Evolutionary conservation across 2,329 filamentous ascomycete species (phyloP).

Genomic region (Pseudogymnoascus sp.): DNA sequence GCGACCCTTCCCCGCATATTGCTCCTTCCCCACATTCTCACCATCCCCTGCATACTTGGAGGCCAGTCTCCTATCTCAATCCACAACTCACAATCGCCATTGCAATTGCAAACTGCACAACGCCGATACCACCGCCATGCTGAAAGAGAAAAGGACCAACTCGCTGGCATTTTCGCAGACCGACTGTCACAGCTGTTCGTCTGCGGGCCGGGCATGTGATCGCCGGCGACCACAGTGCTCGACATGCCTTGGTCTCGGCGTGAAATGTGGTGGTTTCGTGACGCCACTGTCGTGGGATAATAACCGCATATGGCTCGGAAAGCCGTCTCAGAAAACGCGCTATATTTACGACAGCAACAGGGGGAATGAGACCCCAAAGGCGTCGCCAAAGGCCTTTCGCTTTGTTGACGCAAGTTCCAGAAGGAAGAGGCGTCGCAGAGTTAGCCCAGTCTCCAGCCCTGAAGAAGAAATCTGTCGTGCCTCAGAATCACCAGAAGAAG

Average conservation of each 20-base stretch:
- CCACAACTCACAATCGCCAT: not conserved
- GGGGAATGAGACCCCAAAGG: not conserved
- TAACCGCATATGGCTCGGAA: conserved; percentile 8
- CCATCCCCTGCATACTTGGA: not conserved
- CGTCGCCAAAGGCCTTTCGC: not conserved
- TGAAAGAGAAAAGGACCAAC: conserved; percentile 26
- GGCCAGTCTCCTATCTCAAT: not conserved
- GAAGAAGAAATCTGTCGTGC: not conserved
- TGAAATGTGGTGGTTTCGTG: conserved; percentile 15
- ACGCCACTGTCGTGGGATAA: conserved; percentile 15
- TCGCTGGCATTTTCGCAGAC: conserved; percentile 20
- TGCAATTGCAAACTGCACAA: not conserved
- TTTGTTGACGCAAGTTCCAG: not conserved
- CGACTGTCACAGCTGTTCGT: conserved; percentile 23
- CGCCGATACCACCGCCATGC: not conserved
- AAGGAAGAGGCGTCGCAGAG: conserved; percentile 2
- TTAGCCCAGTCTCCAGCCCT: not conserved
- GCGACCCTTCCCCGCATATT: not conserved
- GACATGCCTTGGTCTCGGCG: conserved; percentile 17
- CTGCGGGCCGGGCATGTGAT: conserved; percentile 18
- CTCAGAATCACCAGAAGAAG: not conserved
- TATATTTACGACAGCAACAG: not conserved
- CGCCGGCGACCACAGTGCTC: conserved; percentile 20
- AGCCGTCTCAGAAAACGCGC: not conserved
- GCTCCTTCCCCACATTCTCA: not conserved